phyloP scores from a whole-genome alignment of 805 yeast genomes.

The Saturnispora diversa region DNA sequence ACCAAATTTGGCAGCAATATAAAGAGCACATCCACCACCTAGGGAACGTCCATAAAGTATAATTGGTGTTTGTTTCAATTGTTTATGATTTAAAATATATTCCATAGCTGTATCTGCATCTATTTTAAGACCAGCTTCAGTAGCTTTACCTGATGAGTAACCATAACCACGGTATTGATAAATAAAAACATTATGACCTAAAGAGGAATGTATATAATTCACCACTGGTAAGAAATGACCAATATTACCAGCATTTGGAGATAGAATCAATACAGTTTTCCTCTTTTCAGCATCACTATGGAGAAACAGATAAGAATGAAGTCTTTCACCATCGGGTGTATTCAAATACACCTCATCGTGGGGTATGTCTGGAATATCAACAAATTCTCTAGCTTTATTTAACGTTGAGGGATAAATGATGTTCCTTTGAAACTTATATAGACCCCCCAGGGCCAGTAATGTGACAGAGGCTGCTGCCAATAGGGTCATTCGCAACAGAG shows the following conservation, averaged over 20 bases:
- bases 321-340: slow-evolving; percentile 61
- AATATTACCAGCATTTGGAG: slow-evolving; percentile 95
- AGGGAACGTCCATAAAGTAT: slow-evolving; percentile 80
- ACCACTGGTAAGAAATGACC: slow-evolving; percentile 86
- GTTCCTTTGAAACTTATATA: slow-evolving; percentile 23
- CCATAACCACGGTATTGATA: slow-evolving; percentile 94
- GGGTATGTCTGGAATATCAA: slow-evolving; percentile 72
- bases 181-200: slow-evolving; percentile 70
- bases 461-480: slow-evolving; percentile 12
- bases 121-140: slow-evolving; percentile 68
- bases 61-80: slow-evolving; percentile 44
- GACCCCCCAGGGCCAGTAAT: slow-evolving; percentile 14
- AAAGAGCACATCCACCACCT: slow-evolving; percentile 92
- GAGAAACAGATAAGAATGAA: slow-evolving; percentile 57
- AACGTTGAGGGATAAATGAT: slow-evolving; percentile 79
- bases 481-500: slow-evolving; percentile 2
- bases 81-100: slow-evolving; percentile 46
- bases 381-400: slow-evolving; percentile 62
- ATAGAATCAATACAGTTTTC: slow-evolving; percentile 48
- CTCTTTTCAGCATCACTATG: slow-evolving; percentile 56
- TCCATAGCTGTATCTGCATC: slow-evolving; percentile 73
- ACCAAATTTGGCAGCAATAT: slow-evolving; percentile 58
- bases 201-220: slow-evolving; percentile 49
- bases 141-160: slow-evolving; percentile 62
- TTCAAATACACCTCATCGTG: slow-evolving; percentile 52